Percentiles rank a stretch among this genome's conserved stretches.
Conservation (phyloP, 2,329 filamentous ascomycete genomes). For the Nemania serpens region DNA sequence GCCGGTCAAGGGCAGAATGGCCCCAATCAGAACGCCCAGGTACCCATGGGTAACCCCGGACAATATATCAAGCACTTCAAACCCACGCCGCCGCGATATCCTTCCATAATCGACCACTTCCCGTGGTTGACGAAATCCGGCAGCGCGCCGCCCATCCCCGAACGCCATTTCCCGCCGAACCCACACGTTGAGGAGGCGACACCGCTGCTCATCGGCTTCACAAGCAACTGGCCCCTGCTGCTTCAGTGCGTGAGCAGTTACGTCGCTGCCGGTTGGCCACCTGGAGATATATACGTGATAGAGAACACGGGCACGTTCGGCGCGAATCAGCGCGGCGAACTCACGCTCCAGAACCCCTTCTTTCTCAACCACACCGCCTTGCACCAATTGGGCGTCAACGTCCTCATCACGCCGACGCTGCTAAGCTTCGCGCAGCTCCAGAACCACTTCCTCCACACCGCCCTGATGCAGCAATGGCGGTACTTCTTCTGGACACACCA, state of each 20-base stretch:
- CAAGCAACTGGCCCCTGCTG: slow-evolving; percentile 56
- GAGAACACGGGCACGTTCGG: slow-evolving; percentile 60
- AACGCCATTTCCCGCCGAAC: slow-evolving; percentile 42
- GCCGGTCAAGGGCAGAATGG: slow-evolving; percentile 24
- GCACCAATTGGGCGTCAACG: slow-evolving; percentile 52
- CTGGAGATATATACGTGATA: slow-evolving; percentile 57
- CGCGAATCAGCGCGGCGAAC: slow-evolving; percentile 49
- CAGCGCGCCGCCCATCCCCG: slow-evolving; percentile 37
- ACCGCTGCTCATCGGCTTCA: slow-evolving; percentile 57
- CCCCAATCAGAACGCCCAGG: slow-evolving; percentile 32
- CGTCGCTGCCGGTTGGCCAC: slow-evolving; percentile 60
- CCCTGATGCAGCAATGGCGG: slow-evolving; percentile 48
- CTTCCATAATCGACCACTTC: slow-evolving; percentile 46
- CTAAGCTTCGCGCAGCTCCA: slow-evolving; percentile 56
- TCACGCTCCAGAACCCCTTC: slow-evolving; percentile 58
- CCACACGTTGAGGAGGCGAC: slow-evolving; percentile 44
- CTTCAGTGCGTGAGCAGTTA: slow-evolving; percentile 58
- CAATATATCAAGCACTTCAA: slow-evolving; percentile 42
- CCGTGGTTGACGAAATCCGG: slow-evolving; percentile 42
- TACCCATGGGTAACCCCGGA: slow-evolving; percentile 23
- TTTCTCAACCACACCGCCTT: slow-evolving; percentile 58
- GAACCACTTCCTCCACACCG: slow-evolving; percentile 52
- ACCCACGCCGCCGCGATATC: slow-evolving; percentile 34
- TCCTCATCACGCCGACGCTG: slow-evolving; percentile 53
- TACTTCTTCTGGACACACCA: slow-evolving; percentile 57